A percentile compares a stretch with the other conserved stretches of the same genome.
These are phyloP conservation scores for Acer yangbiense DNA, from an alignment of 345 rosid genomes.

Conservation along the genomic window DNA sequence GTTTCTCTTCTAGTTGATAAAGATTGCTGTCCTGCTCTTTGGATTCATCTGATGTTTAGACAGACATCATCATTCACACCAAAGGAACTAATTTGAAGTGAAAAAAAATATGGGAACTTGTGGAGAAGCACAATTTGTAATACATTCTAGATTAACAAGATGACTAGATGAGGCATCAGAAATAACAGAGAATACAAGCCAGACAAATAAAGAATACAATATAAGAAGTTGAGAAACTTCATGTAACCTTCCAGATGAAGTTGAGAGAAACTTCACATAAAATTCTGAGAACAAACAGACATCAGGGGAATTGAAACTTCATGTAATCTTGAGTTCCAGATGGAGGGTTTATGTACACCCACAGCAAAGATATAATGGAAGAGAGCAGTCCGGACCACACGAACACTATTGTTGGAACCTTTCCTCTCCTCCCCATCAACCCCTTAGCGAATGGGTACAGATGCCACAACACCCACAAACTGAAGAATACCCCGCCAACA, in stretches of 20 bases:
- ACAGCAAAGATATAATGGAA: constrained; percentile 63
- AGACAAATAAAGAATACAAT: constrained; percentile 11
- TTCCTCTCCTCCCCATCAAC: constrained; percentile 82
- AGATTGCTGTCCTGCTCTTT: not conserved
- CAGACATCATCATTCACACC: not conserved
- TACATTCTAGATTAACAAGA: not conserved
- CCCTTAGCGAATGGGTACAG: constrained; percentile 81
- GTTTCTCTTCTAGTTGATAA: not conserved
- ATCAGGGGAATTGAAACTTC: constrained; percentile 55
- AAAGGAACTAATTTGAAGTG: not conserved
- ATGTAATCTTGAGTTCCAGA: constrained; percentile 42
- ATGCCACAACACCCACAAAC: constrained; percentile 80
- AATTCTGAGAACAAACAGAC: not conserved
- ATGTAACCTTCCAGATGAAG: constrained; percentile 27
- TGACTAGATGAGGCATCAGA: not conserved
- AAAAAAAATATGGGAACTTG: not conserved
- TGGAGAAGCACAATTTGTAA: not conserved
- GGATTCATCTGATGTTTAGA: not conserved
- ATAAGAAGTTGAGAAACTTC: constrained; percentile 33
- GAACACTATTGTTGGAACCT: constrained; percentile 70
- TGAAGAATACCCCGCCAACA: constrained; percentile 80
- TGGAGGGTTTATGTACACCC: constrained; percentile 77
- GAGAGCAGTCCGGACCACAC: constrained; percentile 81
- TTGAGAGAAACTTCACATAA: constrained; percentile 31
- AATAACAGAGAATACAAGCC: constrained; percentile 3